Evolutionary conservation across 495 filamentous ascomycete species (phyloP).

Genomic region (Melanomma pulvis-pyrius): DNA sequence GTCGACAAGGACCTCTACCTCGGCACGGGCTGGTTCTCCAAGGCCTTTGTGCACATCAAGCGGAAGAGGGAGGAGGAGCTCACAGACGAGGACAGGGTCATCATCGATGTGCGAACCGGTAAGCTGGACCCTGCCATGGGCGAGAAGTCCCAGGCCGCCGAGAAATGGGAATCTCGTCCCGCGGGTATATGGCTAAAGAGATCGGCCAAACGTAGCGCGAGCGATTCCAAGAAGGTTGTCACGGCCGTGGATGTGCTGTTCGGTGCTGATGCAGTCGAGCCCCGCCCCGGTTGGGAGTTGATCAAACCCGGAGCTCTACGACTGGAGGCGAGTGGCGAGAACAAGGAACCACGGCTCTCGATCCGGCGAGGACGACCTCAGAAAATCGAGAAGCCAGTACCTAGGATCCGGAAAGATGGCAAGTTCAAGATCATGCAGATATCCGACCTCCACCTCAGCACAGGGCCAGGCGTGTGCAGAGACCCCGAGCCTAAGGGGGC

Average conservation of each 20-base stretch:
- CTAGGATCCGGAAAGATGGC: conserved; percentile 80
- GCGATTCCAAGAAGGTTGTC: conserved; percentile 74
- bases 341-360: conserved; percentile 69
- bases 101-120: conserved; percentile 81
- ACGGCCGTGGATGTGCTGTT: conserved; percentile 91
- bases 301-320: conserved; percentile 69
- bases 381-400: conserved; percentile 64
- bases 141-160: conserved; percentile 59
- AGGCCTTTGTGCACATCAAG: conserved; percentile 82
- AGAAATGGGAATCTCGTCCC: conserved; percentile 78
- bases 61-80: conserved; percentile 90
- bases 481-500: conserved; percentile 74
- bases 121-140: conserved; percentile 69
- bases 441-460: conserved; percentile 88
- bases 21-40: conserved; percentile 67
- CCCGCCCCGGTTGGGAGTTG: conserved; percentile 74
- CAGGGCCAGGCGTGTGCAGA: conserved; percentile 80
- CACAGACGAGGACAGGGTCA: conserved; percentile 69
- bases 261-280: conserved; percentile 90
- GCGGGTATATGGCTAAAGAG: conserved; percentile 88
- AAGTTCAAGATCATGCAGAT: conserved; percentile 96
- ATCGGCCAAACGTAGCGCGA: conserved; percentile 71
- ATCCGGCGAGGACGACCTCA: conserved; percentile 69
- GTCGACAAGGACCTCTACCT: conserved; percentile 94
- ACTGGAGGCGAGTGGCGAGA: conserved; percentile 63